phyloP scores from a whole-genome alignment of 768 basidiomycete genomes.

The Lactarius evosmus region DNA sequence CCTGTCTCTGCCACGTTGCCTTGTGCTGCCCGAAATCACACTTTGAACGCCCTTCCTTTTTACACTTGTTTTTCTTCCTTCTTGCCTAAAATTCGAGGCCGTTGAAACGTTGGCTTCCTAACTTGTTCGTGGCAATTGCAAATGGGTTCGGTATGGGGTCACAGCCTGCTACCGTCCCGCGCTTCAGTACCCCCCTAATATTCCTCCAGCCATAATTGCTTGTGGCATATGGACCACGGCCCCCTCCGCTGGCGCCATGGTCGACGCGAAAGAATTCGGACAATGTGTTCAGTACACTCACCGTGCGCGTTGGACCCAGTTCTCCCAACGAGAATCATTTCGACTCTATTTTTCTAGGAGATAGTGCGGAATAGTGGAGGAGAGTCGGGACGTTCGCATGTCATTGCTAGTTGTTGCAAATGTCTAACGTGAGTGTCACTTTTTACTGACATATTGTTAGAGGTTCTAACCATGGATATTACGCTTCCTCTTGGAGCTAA shows the following conservation, averaged over 20 bases:
- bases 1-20: no score
- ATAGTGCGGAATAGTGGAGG: neutral
- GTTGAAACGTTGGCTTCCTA: neutral
- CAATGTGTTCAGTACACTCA: neutral
- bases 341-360: neutral
- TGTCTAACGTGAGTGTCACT: neutral
- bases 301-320: neutral
- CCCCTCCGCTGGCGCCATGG: neutral
- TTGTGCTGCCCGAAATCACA: no score
- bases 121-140: neutral
- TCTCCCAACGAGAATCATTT: neutral
- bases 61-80: no score
- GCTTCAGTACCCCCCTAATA: neutral
- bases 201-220: no score
- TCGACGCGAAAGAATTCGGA: neutral
- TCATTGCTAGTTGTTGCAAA: neutral
- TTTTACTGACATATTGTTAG: neutral
- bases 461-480: neutral
- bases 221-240: neutral
- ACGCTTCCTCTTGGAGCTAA: neutral
- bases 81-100: no score
- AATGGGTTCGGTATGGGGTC: no score
- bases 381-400: neutral
- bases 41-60: no score
- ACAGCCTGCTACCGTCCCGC: no score